Evolutionary conservation across 2,329 filamentous ascomycete species (phyloP).

Genomic region (Diaporthe citriasiana): DNA sequence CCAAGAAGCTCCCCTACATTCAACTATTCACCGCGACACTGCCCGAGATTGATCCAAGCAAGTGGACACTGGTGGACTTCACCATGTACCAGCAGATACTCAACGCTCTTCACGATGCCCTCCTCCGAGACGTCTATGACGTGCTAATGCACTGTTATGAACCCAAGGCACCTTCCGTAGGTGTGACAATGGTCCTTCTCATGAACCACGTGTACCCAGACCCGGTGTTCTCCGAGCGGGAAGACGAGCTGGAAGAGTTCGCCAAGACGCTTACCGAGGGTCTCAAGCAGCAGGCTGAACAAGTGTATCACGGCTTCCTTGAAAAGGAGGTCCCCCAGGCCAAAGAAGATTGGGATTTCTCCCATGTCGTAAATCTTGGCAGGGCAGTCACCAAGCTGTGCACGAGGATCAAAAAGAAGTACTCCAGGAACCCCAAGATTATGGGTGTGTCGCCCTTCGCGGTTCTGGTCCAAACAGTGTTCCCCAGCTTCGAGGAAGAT

Average conservation of each 20-base stretch:
- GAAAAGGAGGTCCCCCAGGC: conserved; percentile 84
- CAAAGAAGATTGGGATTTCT: conserved; percentile 89
- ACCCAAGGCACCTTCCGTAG: conserved; percentile 85
- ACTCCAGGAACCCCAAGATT: conserved; percentile 87
- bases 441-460: conserved; percentile 78
- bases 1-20: conserved; percentile 73
- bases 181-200: conserved; percentile 83
- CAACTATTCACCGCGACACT: conserved; percentile 66
- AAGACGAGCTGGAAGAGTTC: conserved; percentile 81
- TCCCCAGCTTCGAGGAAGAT: conserved; percentile 92
- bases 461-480: conserved; percentile 84
- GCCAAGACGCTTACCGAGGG: conserved; percentile 79
- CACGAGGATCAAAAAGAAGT: conserved; percentile 92
- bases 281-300: conserved; percentile 79
- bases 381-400: conserved; percentile 88
- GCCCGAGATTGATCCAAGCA: conserved; percentile 68
- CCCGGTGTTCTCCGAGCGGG: conserved; percentile 77
- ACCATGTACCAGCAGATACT: conserved; percentile 82
- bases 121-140: conserved; percentile 89
- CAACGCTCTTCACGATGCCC: conserved; percentile 80
- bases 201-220: conserved; percentile 87
- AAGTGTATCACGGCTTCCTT: conserved; percentile 85
- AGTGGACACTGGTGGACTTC: conserved; percentile 79
- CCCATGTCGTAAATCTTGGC: conserved; percentile 89
- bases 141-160: conserved; percentile 92